Evolutionary conservation across 768 basidiomycete genomes (phyloP).

Genomic region (Punctularia strigosozonata): DNA sequence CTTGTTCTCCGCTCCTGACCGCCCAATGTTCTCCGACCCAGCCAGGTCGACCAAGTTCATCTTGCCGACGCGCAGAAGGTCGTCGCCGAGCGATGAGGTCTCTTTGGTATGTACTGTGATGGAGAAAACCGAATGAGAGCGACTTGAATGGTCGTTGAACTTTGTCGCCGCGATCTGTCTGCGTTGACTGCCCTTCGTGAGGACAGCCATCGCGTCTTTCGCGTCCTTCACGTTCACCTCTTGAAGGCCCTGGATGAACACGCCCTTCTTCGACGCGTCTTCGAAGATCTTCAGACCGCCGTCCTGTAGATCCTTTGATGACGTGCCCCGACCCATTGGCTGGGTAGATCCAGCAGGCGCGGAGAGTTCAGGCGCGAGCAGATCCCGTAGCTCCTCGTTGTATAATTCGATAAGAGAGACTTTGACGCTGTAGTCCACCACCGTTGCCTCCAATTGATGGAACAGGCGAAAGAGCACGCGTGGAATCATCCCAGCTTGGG

Average conservation of each 20-base stretch:
- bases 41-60: constrained; percentile 96
- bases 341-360: constrained; percentile 56
- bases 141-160: constrained; percentile 95
- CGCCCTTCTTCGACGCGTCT: constrained; percentile 77
- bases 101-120: constrained; percentile 91
- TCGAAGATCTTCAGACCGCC: constrained; percentile 80
- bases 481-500: constrained; percentile 92
- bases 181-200: constrained; percentile 83
- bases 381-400: constrained; percentile 95
- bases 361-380: constrained; percentile 70
- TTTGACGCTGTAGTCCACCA: constrained; percentile 82
- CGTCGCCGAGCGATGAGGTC: constrained; percentile 63
- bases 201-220: constrained; percentile 68
- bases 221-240: constrained; percentile 78
- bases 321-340: constrained; percentile 63
- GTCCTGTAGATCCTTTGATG: too few relatives aligned
- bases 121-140: constrained; percentile 97
- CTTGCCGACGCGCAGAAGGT: constrained; percentile 87
- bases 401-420: constrained; percentile 93
- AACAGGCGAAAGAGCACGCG: constrained; percentile 88
- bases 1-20: constrained; percentile 91
- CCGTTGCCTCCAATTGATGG: constrained; percentile 67
- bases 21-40: constrained; percentile 94
- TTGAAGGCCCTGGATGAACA: constrained; percentile 91
- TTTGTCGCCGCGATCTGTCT: constrained; percentile 93